Conservation (phyloP, 2,329 filamentous ascomycete species). For the Colletotrichum limetticola region DNA sequence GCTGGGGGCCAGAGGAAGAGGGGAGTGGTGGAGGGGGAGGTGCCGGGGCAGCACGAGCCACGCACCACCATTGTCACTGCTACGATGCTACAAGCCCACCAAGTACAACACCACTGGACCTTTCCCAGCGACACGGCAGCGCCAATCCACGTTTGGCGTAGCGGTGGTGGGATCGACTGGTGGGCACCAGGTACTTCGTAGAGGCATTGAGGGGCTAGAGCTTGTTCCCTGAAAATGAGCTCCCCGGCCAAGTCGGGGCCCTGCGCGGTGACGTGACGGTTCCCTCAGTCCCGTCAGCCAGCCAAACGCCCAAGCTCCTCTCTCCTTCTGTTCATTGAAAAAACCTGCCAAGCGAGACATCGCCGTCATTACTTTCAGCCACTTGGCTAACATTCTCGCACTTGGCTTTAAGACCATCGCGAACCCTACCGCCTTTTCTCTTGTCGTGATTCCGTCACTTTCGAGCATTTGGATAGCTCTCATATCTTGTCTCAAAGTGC, state of each 20-base stretch:
- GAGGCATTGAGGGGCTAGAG: conserved; percentile 20
- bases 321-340: not conserved
- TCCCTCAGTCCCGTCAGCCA: not conserved
- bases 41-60: conserved; percentile 16
- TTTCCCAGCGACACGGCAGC: not conserved
- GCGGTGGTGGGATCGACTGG: conserved; percentile 10
- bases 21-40: not conserved
- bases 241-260: conserved; percentile 5
- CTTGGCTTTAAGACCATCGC: conserved; percentile 5
- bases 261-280: conserved; percentile 35
- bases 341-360: conserved; percentile 36
- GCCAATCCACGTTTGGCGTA: conserved; percentile 27
- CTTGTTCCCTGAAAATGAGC: conserved; percentile 33
- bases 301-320: conserved; percentile 22
- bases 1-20: not conserved
- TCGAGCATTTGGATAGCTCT: not conserved
- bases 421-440: not conserved
- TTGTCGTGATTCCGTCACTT: not conserved
- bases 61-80: not conserved
- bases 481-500: conserved; percentile 9
- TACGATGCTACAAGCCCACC: no score
- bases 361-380: conserved; percentile 33
- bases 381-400: conserved; percentile 2
- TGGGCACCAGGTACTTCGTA: not conserved
- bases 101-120: not conserved